phyloP scores from a whole-genome alignment of 345 rosid genomes.

The Gossypium turneri region DNA sequence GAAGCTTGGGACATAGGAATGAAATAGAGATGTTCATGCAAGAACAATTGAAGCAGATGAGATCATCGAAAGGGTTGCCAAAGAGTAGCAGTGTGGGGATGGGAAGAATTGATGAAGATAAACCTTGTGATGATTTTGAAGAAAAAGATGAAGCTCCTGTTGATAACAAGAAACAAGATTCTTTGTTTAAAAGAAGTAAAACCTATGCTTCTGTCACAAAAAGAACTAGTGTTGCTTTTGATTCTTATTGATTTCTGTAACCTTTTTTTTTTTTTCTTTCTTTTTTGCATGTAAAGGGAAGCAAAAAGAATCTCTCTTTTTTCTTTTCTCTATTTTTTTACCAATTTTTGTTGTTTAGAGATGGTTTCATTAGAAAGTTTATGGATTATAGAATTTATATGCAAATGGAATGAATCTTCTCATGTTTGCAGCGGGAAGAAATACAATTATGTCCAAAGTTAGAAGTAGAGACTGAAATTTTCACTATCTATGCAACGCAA shows the following conservation, averaged over 20 bases:
- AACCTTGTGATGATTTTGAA: slow-evolving; percentile 18
- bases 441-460: background rate
- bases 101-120: slow-evolving; percentile 48
- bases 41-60: slow-evolving; percentile 14
- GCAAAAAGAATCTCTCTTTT: too few relatives aligned
- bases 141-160: slow-evolving; percentile 12
- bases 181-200: slow-evolving; percentile 32
- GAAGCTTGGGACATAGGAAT: slow-evolving; percentile 38
- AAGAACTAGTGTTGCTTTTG: slow-evolving; percentile 6
- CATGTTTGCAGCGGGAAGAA: background rate
- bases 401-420: background rate
- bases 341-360: background rate
- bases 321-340: background rate
- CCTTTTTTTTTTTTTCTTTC: too few relatives aligned
- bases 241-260: slow-evolving; percentile 8
- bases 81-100: slow-evolving; percentile 44
- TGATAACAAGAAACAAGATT: background rate
- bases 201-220: slow-evolving; percentile 24
- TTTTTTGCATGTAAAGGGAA: too few relatives aligned
- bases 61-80: slow-evolving; percentile 25
- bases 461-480: background rate
- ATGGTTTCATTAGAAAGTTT: background rate
- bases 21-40: slow-evolving; percentile 38
- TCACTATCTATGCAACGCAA: background rate
- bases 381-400: background rate